A percentile compares a stretch with the other conserved stretches of the same genome.
Evolutionary conservation across 1,284 basidiomycete genomes (phyloP).

Genomic region (Pulchroboletus neoregius): DNA sequence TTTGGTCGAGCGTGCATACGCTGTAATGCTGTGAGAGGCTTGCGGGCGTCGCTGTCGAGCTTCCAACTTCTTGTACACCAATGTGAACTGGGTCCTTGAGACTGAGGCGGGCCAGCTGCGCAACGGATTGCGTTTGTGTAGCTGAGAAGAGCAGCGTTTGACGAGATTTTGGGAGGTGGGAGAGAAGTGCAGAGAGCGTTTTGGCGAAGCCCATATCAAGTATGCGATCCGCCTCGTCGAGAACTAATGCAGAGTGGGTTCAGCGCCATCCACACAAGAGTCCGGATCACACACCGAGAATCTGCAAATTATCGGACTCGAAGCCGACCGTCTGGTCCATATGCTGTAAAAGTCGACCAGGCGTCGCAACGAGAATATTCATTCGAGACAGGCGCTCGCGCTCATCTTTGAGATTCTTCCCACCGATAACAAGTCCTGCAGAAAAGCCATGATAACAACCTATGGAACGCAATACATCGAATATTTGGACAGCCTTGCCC

Average conservation of each 20-base stretch:
- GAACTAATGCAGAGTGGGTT: conserved; percentile 47
- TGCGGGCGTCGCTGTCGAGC: conserved; percentile 51
- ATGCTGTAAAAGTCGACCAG: conserved; percentile 92
- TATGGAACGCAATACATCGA: conserved; percentile 90
- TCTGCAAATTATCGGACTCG: conserved; percentile 84
- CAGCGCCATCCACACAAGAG: neutral
- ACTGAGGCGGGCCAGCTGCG: conserved; percentile 86
- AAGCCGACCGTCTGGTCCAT: conserved; percentile 98
- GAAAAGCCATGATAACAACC: conserved; percentile 91
- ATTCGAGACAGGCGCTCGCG: conserved; percentile 83
- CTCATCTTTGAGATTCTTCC: conserved; percentile 95
- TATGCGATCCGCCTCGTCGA: conserved; percentile 96
- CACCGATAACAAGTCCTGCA: conserved; percentile 94
- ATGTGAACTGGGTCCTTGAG: conserved; percentile 82
- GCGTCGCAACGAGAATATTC: conserved; percentile 98
- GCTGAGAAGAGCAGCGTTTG: conserved; percentile 97
- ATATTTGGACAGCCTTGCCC: conserved; percentile 88
- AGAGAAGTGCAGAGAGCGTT: conserved; percentile 86
- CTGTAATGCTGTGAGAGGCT: conserved; percentile 91
- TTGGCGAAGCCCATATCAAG: conserved; percentile 95
- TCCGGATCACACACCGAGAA: conserved; percentile 64
- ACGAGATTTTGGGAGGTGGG: conserved; percentile 79
- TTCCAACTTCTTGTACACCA: conserved; percentile 52
- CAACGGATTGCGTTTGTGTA: conserved; percentile 90
- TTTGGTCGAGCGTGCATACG: conserved; percentile 79